phyloP scores from a whole-genome alignment of 495 filamentous ascomycete genomes.

The Neurospora sp. region DNA sequence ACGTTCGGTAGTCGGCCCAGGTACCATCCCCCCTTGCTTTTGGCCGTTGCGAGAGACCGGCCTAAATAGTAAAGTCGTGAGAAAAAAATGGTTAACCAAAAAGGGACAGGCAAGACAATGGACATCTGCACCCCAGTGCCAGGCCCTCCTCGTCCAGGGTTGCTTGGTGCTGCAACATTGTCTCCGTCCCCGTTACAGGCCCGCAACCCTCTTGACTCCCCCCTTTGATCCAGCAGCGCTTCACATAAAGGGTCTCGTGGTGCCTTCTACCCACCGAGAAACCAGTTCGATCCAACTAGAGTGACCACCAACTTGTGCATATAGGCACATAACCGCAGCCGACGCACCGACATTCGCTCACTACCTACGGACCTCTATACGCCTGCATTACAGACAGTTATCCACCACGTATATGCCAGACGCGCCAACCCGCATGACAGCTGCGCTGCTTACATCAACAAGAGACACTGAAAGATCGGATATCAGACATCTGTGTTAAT shows the following conservation, averaged over 20 bases:
- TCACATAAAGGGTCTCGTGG: background rate
- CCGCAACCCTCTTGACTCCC: background rate
- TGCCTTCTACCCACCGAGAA: background rate
- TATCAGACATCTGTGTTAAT: background rate
- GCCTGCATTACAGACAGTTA: background rate
- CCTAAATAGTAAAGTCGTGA: background rate
- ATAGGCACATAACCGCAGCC: background rate
- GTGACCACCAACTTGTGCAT: background rate
- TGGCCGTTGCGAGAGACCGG: background rate
- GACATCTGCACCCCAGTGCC: background rate
- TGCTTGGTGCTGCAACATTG: background rate
- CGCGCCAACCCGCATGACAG: background rate
- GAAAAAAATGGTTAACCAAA: background rate
- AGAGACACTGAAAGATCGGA: background rate
- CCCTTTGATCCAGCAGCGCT: background rate
- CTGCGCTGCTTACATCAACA: background rate
- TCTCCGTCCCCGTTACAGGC: background rate
- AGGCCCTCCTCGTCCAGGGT: background rate
- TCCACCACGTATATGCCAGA: background rate
- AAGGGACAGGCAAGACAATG: background rate
- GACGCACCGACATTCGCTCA: background rate
- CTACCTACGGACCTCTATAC: background rate
- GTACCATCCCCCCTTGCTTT: background rate
- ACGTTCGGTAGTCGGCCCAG: background rate
- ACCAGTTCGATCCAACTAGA: background rate